These are phyloP conservation scores for Claviceps pusilla DNA, from an alignment of 2,329 filamentous ascomycete species.

Conservation along the genomic window DNA sequence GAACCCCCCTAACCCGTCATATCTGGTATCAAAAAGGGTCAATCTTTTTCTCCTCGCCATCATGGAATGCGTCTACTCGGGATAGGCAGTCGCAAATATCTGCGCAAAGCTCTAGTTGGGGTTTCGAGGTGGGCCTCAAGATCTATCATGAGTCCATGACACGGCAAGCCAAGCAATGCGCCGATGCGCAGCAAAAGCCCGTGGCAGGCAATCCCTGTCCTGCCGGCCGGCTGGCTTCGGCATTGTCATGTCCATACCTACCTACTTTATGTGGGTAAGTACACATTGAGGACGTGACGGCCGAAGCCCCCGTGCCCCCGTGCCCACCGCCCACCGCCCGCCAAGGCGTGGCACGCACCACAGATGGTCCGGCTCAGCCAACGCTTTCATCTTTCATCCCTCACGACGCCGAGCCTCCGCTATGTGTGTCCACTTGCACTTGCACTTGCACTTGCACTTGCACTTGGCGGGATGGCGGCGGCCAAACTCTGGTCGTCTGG, in stretches of 20 bases:
- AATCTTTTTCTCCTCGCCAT: background rate
- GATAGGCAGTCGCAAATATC: too few species aligned
- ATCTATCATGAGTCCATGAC: too few species aligned
- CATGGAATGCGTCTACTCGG: too few species aligned
- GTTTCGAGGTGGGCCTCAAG: too few species aligned
- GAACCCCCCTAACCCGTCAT: background rate
- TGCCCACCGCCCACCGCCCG: background rate
- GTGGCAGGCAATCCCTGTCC: too few species aligned
- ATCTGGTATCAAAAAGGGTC: background rate
- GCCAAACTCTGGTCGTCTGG: conserved; percentile 2
- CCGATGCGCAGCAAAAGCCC: too few species aligned
- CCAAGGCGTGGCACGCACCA: conserved; percentile 7
- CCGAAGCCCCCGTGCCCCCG: conserved; percentile 1
- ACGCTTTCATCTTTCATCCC: background rate
- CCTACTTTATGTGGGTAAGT: too few species aligned
- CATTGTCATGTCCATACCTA: background rate
- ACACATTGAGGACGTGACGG: background rate
- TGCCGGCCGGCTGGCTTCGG: conserved; percentile 4
- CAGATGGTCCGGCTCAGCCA: conserved; percentile 6
- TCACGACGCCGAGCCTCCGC: conserved; percentile 6
- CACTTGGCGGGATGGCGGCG: conserved; percentile 37
- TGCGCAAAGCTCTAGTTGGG: too few species aligned
- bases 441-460: conserved; percentile 35
- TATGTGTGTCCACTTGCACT: conserved; percentile 35
- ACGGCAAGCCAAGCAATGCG: too few species aligned